phyloP scores from a whole-genome alignment of 148 eudicot genomes.

The Fallopia convolvulus region DNA sequence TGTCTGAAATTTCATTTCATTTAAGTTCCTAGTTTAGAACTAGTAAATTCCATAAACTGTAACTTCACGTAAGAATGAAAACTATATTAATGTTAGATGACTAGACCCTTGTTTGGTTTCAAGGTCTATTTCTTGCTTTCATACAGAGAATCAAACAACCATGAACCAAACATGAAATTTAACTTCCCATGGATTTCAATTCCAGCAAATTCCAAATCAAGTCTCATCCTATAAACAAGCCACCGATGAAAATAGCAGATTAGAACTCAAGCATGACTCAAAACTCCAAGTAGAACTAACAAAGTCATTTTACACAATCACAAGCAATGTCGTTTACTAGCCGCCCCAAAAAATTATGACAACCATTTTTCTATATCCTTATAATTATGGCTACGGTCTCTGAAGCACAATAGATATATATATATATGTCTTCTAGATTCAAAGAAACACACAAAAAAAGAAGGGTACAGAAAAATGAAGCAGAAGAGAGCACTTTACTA shows the following conservation, averaged over 20 bases:
- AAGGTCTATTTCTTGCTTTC: no score
- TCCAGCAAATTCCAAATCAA: no score
- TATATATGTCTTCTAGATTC: not conserved
- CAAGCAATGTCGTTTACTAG: not conserved
- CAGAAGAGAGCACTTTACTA: constrained; percentile 3
- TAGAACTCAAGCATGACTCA: not conserved
- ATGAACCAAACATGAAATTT: no score
- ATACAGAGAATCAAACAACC: no score
- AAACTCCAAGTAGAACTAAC: not conserved
- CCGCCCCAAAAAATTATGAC: not conserved
- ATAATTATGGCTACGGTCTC: not conserved
- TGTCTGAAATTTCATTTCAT: no score
- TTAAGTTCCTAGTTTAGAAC: no score
- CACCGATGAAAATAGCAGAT: not conserved
- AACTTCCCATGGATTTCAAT: no score
- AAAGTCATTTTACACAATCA: not conserved
- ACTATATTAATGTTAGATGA: no score
- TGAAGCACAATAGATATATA: not conserved
- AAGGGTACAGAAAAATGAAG: constrained; percentile 1
- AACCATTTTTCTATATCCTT: constrained; percentile 8
- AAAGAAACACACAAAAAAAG: not conserved
- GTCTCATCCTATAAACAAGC: no score
- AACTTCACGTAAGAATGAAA: no score
- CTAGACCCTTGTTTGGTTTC: no score
- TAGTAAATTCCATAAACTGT: no score